Conservation (phyloP, 331 rosid genomes). For the Ulmus americana region DNA sequence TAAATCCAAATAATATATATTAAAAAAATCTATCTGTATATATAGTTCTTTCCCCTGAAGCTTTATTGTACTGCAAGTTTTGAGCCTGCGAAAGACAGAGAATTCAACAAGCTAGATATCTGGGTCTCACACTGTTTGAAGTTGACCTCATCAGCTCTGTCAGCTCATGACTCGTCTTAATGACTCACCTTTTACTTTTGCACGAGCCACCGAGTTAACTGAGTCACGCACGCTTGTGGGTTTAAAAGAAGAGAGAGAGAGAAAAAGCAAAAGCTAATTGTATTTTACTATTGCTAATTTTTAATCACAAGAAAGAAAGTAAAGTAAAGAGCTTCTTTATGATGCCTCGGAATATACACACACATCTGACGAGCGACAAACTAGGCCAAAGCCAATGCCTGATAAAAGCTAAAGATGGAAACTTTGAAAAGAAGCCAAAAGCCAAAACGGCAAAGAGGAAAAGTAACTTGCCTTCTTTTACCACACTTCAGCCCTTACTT, state of each 20-base stretch:
- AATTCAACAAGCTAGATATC: too few species aligned
- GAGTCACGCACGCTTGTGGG: background rate
- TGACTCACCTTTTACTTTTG: too few species aligned
- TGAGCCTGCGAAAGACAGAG: too few species aligned
- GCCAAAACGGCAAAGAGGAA: conserved; percentile 1
- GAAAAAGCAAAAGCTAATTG: background rate
- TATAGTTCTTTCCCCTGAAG: too few species aligned
- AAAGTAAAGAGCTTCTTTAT: conserved; percentile 9
- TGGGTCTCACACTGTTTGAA: too few species aligned
- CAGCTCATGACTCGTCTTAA: too few species aligned
- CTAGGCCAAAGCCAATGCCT: conserved; percentile 20
- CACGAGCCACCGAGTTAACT: too few species aligned
- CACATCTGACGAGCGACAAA: conserved; percentile 22
- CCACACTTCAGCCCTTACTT: conserved; percentile 1
- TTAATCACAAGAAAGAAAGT: conserved; percentile 2
- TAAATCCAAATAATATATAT: too few species aligned
- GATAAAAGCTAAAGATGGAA: conserved; percentile 22
- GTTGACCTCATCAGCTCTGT: too few species aligned
- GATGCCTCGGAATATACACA: conserved; percentile 33
- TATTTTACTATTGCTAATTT: too few species aligned
- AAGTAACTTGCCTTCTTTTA: conserved; percentile 8
- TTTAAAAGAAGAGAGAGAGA: background rate
- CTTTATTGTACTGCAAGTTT: too few species aligned
- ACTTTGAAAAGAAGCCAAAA: conserved; percentile 29
- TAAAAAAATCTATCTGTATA: too few species aligned